Percentiles rank a stretch among this genome's conserved stretches.
phyloP scores from a whole-genome alignment of 1,139 yeast species.

The Geotrichum cucujoidarum region DNA sequence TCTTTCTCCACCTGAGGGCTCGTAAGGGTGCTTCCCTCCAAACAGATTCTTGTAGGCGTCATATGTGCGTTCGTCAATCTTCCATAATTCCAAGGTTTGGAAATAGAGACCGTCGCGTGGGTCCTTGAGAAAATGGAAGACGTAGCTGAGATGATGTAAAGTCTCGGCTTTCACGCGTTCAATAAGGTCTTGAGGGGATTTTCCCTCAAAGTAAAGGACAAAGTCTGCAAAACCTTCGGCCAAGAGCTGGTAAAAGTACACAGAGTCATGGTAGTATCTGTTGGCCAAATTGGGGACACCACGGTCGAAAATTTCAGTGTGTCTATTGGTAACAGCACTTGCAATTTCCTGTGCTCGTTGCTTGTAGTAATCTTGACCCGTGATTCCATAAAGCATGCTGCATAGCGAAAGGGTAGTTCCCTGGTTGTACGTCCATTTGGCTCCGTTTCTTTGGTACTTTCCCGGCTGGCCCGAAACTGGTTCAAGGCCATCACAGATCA shows the following conservation, averaged over 20 bases:
- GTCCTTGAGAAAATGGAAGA: slow-evolving; percentile 52
- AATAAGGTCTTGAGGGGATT: slow-evolving; percentile 34
- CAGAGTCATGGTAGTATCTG: slow-evolving; percentile 61
- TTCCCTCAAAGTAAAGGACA: slow-evolving; percentile 46
- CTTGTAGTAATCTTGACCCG: slow-evolving; percentile 53
- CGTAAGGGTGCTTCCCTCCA: slow-evolving; percentile 52
- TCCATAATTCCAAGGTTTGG: slow-evolving; percentile 58
- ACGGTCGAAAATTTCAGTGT: slow-evolving; percentile 57
- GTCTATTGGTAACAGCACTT: slow-evolving; percentile 54
- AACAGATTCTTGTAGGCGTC: slow-evolving; percentile 51
- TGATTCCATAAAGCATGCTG: slow-evolving; percentile 48
- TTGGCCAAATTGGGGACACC: slow-evolving; percentile 51
- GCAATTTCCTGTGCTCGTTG: slow-evolving; percentile 56
- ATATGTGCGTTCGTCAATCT: slow-evolving; percentile 48
- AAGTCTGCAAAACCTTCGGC: slow-evolving; percentile 70
- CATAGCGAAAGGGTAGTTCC: slow-evolving; percentile 62
- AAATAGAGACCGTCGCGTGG: slow-evolving; percentile 56
- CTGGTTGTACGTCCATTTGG: slow-evolving; percentile 66
- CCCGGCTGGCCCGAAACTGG: slow-evolving; percentile 41
- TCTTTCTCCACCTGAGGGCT: slow-evolving; percentile 49
- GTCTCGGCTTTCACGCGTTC: slow-evolving; percentile 29
- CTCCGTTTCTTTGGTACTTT: slow-evolving; percentile 42
- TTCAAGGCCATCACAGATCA: slow-evolving; percentile 57
- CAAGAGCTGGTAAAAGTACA: slow-evolving; percentile 59
- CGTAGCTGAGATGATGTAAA: slow-evolving; percentile 31